Conservation (phyloP, 495 filamentous ascomycete genomes). For the Podospora sp. region DNA sequence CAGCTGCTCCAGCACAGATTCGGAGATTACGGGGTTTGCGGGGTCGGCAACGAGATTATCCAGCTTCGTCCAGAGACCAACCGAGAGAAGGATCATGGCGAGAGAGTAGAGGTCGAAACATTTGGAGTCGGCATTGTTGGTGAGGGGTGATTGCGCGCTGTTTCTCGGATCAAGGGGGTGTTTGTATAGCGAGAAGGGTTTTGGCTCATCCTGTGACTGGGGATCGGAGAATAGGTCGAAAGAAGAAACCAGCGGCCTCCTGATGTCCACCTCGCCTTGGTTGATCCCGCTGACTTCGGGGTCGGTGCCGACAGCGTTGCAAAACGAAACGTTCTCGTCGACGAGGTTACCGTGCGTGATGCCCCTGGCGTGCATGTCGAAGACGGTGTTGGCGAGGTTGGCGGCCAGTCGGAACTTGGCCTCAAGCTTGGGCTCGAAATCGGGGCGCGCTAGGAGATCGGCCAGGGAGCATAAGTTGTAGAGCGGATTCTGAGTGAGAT, state of each 20-base stretch:
- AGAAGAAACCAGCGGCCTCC: constrained; percentile 75
- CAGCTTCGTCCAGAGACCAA: constrained; percentile 86
- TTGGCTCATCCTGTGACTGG: constrained; percentile 42
- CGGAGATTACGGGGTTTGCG: constrained; percentile 39
- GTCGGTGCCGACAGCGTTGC: constrained; percentile 54
- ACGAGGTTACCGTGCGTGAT: constrained; percentile 80
- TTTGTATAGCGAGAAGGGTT: constrained; percentile 63
- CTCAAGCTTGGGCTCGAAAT: constrained; percentile 64
- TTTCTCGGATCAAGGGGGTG: constrained; percentile 74
- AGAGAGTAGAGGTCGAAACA: constrained; percentile 84
- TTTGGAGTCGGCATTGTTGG: constrained; percentile 50
- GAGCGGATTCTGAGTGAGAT: constrained; percentile 48
- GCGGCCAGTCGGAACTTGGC: constrained; percentile 83
- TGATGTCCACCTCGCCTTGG: constrained; percentile 61
- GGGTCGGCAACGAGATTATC: constrained; percentile 55
- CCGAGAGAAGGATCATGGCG: constrained; percentile 79
- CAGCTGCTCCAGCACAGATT: constrained; percentile 59
- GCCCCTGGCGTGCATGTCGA: constrained; percentile 74
- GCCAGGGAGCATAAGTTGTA: constrained; percentile 54
- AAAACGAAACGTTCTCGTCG: constrained; percentile 79
- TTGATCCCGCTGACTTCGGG: constrained; percentile 41
- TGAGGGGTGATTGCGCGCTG: constrained; percentile 53
- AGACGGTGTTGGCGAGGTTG: constrained; percentile 73
- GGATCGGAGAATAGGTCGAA: constrained; percentile 81
- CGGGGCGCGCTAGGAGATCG: constrained; percentile 53